Percentiles rank a stretch among this genome's conserved stretches.
These are phyloP conservation scores for Moricandia moricandioides DNA, from an alignment of 345 rosid species.

Conservation along the genomic window DNA sequence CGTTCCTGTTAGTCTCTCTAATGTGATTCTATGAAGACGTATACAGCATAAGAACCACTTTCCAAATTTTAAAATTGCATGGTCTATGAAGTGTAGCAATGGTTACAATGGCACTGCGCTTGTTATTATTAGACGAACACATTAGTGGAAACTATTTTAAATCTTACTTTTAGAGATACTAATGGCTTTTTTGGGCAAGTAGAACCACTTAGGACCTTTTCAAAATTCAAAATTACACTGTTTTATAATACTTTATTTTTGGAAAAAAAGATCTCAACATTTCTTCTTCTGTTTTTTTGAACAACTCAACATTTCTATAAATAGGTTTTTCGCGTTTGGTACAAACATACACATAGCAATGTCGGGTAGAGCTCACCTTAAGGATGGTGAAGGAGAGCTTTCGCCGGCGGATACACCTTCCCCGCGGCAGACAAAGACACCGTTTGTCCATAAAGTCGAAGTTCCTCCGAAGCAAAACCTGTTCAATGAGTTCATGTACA, in stretches of 20 bases:
- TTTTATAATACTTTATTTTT: neutral
- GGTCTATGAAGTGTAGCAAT: neutral
- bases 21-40: constrained; percentile 14
- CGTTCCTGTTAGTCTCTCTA: neutral
- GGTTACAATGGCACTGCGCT: constrained; percentile 5
- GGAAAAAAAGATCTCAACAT: neutral
- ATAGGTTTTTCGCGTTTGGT: neutral
- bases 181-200: neutral
- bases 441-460: constrained; percentile 65
- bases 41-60: neutral
- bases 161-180: neutral
- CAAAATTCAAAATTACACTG: neutral
- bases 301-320: neutral
- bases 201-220: neutral
- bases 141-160: neutral
- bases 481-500: constrained; percentile 53
- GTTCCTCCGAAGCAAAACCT: constrained; percentile 75
- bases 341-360: constrained; percentile 20
- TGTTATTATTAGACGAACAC: neutral
- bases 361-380: constrained; percentile 18
- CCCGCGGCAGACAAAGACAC: constrained; percentile 6
- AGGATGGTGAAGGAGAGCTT: constrained; percentile 21
- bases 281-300: no score
- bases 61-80: neutral
- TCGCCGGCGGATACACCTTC: constrained; percentile 15